Base-by-base conservation (phyloP, 805 yeast species). In the Candida jianshihensis region DNA sequence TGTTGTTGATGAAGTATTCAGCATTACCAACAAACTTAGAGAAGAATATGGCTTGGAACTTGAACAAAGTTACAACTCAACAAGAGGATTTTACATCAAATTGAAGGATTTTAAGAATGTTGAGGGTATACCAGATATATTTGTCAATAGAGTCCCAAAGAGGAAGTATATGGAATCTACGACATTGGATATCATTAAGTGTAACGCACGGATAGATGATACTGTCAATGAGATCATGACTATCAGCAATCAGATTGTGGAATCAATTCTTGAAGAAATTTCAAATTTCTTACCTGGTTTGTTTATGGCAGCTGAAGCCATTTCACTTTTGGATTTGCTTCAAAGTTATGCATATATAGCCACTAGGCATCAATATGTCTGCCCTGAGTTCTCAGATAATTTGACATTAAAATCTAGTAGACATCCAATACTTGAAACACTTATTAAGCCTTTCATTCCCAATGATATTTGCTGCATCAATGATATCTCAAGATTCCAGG, bases 221-320 rank as follows among this genome's bases (percentile, higher is more conserved):
- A 56, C 67, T 1, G 48, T 60, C 15, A 47, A 56, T 11, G 77
- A 71, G 41, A 66, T 72, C 6, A 35, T 60, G 9, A 41, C 61
- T 4, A 55, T 69, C 36, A 68, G 73, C 33, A 72, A 68, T 31
- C 59, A 62, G 20, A 49, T 60, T 0, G 47, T 68, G 1, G 62
- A 60, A 17, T 49, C 51, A 2, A 35, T 69, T 1, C 39, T 61
- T 10, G 35, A 42, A 4, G 46, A 55, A 16, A 47, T 61, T 9
- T 38, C 54, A 3, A 35, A 39, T 5, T 50, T 54, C 28, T 43
- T 66, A 3, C 63, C 72, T 0, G 43, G 57, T 0, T 40, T 62
- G 15, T 69, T 66, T 31, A 63, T 67, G 63, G 43, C 64, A 8
- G 56, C 69, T 6, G 75, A 70, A 44, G 70, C 70, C 0, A 32